Evolutionary conservation across 805 yeast species (phyloP).

Genomic region (Priceomyces medius): DNA sequence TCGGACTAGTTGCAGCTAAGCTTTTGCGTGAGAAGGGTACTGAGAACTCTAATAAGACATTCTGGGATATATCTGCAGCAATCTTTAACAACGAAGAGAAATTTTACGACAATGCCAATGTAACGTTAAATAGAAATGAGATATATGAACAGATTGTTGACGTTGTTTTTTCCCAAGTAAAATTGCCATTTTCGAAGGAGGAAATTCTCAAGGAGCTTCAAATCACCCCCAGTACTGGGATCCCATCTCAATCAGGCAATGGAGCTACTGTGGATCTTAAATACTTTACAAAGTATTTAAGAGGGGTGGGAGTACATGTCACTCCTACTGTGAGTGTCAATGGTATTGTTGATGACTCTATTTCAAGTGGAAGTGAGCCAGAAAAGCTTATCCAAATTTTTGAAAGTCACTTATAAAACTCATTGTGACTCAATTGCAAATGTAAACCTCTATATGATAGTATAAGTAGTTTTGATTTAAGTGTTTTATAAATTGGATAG

Average conservation of each 20-base stretch:
- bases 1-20: slow-evolving; percentile 66
- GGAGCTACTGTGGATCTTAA: slow-evolving; percentile 61
- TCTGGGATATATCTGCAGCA: slow-evolving; percentile 51
- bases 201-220: slow-evolving; percentile 38
- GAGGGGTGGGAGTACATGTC: slow-evolving; percentile 81
- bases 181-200: slow-evolving; percentile 29
- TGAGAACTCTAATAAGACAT: slow-evolving; percentile 22
- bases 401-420: slow-evolving; percentile 21
- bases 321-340: slow-evolving; percentile 76
- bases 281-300: slow-evolving; percentile 66
- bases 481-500: too few species aligned
- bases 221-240: slow-evolving; percentile 26
- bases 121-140: slow-evolving; percentile 53
- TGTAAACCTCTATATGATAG: too few species aligned
- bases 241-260: slow-evolving; percentile 56
- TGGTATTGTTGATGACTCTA: slow-evolving; percentile 57
- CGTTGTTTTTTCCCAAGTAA: slow-evolving; percentile 27
- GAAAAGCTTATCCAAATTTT: slow-evolving; percentile 45
- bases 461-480: too few species aligned
- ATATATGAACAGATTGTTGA: slow-evolving; percentile 53
- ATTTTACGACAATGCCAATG: slow-evolving; percentile 63
- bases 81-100: slow-evolving; percentile 54
- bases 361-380: slow-evolving; percentile 61
- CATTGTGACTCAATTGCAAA: too few species aligned
- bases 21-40: slow-evolving; percentile 45